Evolutionary conservation across 1,139 yeast genomes (phyloP).

Genomic region (Sugiyamaella japonica): DNA sequence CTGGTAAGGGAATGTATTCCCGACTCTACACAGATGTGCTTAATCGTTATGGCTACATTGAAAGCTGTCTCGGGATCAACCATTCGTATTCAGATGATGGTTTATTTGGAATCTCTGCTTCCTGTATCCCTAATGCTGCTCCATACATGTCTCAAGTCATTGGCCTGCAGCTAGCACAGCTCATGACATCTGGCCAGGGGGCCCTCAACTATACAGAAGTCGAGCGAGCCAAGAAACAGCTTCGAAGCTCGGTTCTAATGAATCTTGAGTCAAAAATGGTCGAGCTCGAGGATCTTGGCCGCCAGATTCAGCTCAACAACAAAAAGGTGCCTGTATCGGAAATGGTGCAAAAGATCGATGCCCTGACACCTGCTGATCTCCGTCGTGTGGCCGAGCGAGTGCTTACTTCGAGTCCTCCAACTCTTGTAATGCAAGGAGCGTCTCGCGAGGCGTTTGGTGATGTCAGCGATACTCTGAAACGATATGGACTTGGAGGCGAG

Average conservation of each 20-base stretch:
- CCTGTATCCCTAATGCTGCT: slow-evolving; percentile 85
- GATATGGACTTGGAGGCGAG: slow-evolving; percentile 69
- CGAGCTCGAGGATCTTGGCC: slow-evolving; percentile 89
- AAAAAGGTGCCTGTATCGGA: slow-evolving; percentile 74
- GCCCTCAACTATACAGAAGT: slow-evolving; percentile 62
- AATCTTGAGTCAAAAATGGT: slow-evolving; percentile 90
- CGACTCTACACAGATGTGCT: slow-evolving; percentile 87
- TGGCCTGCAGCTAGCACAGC: slow-evolving; percentile 68
- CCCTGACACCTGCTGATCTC: slow-evolving; percentile 65
- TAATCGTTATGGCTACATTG: slow-evolving; percentile 89
- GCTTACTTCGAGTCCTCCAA: slow-evolving; percentile 73
- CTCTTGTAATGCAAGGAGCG: slow-evolving; percentile 87
- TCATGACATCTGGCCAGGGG: slow-evolving; percentile 60
- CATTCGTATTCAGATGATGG: slow-evolving; percentile 92
- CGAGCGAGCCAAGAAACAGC: slow-evolving; percentile 85
- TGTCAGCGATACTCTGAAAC: slow-evolving; percentile 60
- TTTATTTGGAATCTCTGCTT: slow-evolving; percentile 81
- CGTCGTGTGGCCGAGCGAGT: slow-evolving; percentile 73
- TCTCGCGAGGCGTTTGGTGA: slow-evolving; percentile 78
- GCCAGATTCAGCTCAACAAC: slow-evolving; percentile 88
- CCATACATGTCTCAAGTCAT: slow-evolving; percentile 78
- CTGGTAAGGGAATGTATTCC: slow-evolving; percentile 99
- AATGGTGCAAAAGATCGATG: slow-evolving; percentile 77
- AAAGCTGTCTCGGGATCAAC: slow-evolving; percentile 83
- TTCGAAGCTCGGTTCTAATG: slow-evolving; percentile 86